These are phyloP conservation scores for Chiua virens DNA, from an alignment of 768 basidiomycete genomes.

Conservation along the genomic window DNA sequence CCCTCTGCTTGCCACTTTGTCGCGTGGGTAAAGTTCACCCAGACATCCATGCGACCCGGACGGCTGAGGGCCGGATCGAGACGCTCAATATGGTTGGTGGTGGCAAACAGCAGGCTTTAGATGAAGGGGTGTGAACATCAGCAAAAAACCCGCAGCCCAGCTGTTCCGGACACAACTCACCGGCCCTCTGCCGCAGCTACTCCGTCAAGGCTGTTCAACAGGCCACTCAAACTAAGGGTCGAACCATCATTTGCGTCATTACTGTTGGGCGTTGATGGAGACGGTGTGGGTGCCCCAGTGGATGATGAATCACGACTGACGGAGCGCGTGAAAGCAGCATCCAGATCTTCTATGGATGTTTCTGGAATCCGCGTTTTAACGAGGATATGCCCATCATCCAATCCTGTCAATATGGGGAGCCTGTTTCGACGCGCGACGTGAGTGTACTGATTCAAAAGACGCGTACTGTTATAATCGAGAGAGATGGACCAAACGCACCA, in stretches of 20 bases:
- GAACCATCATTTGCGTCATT: conserved; percentile 68
- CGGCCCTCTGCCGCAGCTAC: conserved; percentile 85
- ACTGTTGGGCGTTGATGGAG: conserved; percentile 41
- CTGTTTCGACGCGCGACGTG: too few relatives aligned
- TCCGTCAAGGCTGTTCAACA: conserved; percentile 84
- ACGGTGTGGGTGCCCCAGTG: conserved; percentile 65
- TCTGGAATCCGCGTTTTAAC: too few relatives aligned
- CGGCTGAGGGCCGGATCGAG: conserved; percentile 87
- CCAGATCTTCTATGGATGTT: conserved; percentile 96
- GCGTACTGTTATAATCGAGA: too few relatives aligned
- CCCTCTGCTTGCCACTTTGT: conserved; percentile 93
- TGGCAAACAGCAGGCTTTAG: conserved; percentile 78
- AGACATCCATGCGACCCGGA: conserved; percentile 90
- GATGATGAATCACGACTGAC: conserved; percentile 80
- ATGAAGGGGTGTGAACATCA: conserved; percentile 15
- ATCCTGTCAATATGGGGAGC: too few relatives aligned
- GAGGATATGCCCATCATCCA: too few relatives aligned
- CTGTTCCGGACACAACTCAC: conserved; percentile 41
- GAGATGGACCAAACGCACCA: too few relatives aligned
- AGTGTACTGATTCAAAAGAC: too few relatives aligned
- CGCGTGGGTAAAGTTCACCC: conserved; percentile 89
- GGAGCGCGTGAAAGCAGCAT: conserved; percentile 87
- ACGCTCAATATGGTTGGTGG: conserved; percentile 92
- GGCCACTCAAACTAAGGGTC: conserved; percentile 80
- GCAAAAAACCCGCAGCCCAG: conserved; percentile 11